Evolutionary conservation across 805 yeast species (phyloP).

Genomic region (Groenewaldozyma salmanticensis): DNA sequence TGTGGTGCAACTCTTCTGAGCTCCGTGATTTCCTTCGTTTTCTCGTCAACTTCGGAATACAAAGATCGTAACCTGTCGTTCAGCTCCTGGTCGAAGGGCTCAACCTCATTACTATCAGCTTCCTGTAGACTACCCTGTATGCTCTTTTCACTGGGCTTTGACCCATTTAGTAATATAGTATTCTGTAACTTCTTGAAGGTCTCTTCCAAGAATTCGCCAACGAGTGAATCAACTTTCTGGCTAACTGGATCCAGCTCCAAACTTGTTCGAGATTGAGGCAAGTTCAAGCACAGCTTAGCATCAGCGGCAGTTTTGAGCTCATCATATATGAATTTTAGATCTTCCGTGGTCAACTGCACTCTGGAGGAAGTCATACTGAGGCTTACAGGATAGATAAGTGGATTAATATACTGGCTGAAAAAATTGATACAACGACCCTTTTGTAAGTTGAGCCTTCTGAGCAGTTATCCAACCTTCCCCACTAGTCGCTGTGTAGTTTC

Average conservation of each 20-base stretch:
- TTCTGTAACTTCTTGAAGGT: constrained; percentile 49
- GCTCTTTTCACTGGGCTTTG: background rate
- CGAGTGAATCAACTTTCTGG: constrained; percentile 31
- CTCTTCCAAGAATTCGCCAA: constrained; percentile 33
- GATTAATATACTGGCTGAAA: too few relatives aligned
- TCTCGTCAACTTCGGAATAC: constrained; percentile 52
- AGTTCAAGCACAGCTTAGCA: constrained; percentile 38
- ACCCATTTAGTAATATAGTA: constrained; percentile 52
- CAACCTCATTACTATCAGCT: constrained; percentile 33
- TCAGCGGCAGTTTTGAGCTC: constrained; percentile 35
- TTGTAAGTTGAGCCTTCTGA: too few relatives aligned
- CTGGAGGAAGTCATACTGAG: too few relatives aligned
- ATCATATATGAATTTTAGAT: constrained; percentile 39
- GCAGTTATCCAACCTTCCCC: too few relatives aligned
- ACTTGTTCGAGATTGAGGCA: constrained; percentile 27
- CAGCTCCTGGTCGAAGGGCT: constrained; percentile 60
- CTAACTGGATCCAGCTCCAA: constrained; percentile 36
- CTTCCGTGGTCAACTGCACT: constrained; percentile 42
- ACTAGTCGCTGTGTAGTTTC: too few relatives aligned
- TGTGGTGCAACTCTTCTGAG: constrained; percentile 34
- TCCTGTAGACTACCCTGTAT: constrained; percentile 3
- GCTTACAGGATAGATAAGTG: too few relatives aligned
- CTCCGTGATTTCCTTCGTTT: constrained; percentile 46
- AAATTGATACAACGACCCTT: too few relatives aligned
- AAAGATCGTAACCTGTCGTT: constrained; percentile 49